phyloP scores from a whole-genome alignment of 169 alveolate genomes.

The Nephromyces sp. region DNA sequence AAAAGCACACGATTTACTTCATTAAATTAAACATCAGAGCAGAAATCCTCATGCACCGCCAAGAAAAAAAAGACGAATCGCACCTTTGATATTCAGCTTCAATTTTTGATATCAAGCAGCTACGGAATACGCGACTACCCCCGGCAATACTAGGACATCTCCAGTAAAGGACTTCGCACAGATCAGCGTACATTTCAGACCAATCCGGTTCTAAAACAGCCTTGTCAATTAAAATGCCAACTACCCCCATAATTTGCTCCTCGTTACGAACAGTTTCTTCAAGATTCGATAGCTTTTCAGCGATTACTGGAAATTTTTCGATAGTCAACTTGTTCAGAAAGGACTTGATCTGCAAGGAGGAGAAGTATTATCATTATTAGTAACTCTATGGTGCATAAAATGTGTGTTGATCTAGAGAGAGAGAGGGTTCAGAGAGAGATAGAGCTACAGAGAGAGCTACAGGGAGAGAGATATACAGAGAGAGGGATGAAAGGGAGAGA shows the following conservation, averaged over 20 bases:
- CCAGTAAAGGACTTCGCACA: slow-evolving; percentile 52
- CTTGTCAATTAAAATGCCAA: slow-evolving; percentile 39
- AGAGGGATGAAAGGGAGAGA: not conserved
- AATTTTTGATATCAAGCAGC: not conserved
- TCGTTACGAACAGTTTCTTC: slow-evolving; percentile 40
- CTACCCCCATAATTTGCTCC: slow-evolving; percentile 5
- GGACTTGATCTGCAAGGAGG: slow-evolving; percentile 51
- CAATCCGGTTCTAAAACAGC: slow-evolving; percentile 80
- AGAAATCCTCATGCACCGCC: not conserved
- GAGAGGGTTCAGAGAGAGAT: too few relatives aligned
- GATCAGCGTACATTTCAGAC: slow-evolving; percentile 82
- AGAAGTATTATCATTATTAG: not conserved
- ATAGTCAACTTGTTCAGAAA: slow-evolving; percentile 73
- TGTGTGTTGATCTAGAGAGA: not conserved
- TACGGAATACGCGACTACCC: not conserved
- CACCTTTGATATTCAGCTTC: not conserved
- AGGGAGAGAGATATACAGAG: not conserved
- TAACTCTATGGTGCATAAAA: not conserved
- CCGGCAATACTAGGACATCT: slow-evolving; percentile 5
- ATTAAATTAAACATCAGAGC: not conserved
- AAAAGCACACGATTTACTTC: too few relatives aligned
- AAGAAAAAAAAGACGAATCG: not conserved
- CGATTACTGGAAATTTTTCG: slow-evolving; percentile 72
- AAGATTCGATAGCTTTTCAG: slow-evolving; percentile 70
- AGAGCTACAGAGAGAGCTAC: not conserved